These are phyloP conservation scores for Leishmania aethiopica DNA, from an alignment of 208 protist genomes.

Conservation along the genomic window DNA sequence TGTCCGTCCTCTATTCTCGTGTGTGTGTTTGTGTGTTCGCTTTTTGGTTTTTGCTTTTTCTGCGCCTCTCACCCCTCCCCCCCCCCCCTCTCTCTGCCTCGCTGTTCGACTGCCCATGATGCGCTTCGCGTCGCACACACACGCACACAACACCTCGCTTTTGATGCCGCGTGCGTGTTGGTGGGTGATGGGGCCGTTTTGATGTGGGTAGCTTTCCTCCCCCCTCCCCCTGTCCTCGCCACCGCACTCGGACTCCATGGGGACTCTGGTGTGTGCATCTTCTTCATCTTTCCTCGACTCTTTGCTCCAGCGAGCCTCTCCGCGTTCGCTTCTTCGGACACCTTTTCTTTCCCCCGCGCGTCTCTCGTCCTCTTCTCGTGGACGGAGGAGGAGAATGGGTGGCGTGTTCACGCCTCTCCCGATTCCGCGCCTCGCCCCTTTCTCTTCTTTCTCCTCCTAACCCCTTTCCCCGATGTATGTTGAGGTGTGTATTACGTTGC, in stretches of 20 bases:
- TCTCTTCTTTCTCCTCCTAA: background rate
- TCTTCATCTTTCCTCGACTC: background rate
- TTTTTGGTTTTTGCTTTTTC: background rate
- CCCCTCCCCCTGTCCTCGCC: background rate
- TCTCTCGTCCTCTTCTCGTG: conserved; percentile 23
- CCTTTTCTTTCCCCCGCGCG: conserved; percentile 5
- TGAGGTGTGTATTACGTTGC: background rate
- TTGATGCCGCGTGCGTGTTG: background rate
- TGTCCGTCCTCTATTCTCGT: background rate
- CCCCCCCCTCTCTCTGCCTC: background rate
- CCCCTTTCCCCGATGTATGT: background rate
- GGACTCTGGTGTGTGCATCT: background rate
- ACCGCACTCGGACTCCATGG: background rate
- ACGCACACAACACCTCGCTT: background rate
- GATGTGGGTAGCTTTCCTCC: background rate
- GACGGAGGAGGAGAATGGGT: background rate
- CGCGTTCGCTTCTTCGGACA: background rate
- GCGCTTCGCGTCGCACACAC: background rate
- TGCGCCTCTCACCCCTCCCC: background rate
- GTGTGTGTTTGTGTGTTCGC: background rate
- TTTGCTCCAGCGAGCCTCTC: background rate
- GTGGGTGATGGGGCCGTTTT: background rate
- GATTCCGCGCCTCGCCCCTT: conserved; percentile 3
- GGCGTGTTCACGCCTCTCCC: background rate
- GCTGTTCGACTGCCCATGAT: background rate